Percentiles rank a stretch among this genome's conserved stretches.
phyloP scores from a whole-genome alignment of 2,329 filamentous ascomycete species.

The Magnaporthiopsis rhizophila region DNA sequence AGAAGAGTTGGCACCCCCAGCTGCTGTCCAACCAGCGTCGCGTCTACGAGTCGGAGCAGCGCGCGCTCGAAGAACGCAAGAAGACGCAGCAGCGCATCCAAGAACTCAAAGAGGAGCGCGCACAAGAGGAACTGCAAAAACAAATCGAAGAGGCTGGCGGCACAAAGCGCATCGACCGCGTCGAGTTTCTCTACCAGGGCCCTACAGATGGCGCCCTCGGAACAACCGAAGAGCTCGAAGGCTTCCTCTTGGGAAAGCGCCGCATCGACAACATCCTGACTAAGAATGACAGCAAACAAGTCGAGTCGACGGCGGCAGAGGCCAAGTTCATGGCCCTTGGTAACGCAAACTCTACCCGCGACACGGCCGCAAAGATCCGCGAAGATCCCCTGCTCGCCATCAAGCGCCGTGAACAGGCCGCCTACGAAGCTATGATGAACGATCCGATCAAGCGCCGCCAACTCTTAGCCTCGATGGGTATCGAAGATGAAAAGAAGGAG shows the following conservation, averaged over 20 bases:
- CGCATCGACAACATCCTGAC: slow-evolving; percentile 78
- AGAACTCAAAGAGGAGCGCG: slow-evolving; percentile 88
- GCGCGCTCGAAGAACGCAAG: slow-evolving; percentile 90
- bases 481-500: slow-evolving; percentile 35
- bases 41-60: slow-evolving; percentile 88
- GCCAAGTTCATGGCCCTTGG: slow-evolving; percentile 54
- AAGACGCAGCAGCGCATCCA: slow-evolving; percentile 84
- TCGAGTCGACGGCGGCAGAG: slow-evolving; percentile 64
- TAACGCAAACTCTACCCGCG: slow-evolving; percentile 65
- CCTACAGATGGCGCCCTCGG: slow-evolving; percentile 70
- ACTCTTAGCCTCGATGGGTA: slow-evolving; percentile 56
- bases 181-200: slow-evolving; percentile 98
- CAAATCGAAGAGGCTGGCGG: slow-evolving; percentile 86
- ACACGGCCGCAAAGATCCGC: slow-evolving; percentile 78
- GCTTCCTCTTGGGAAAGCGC: slow-evolving; percentile 85
- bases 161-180: slow-evolving; percentile 68
- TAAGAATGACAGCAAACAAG: slow-evolving; percentile 69
- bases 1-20: slow-evolving; percentile 90
- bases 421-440: slow-evolving; percentile 73
- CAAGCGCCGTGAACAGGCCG: slow-evolving; percentile 81
- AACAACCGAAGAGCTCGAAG: slow-evolving; percentile 82
- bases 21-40: slow-evolving; percentile 83
- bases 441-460: slow-evolving; percentile 62
- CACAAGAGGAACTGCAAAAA: slow-evolving; percentile 83
- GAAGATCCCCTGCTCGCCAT: slow-evolving; percentile 90